A percentile compares a stretch with the other conserved stretches of the same genome.
Conservation (phyloP, 2,329 filamentous ascomycete genomes). For the Pestalotiopsis sp. region DNA sequence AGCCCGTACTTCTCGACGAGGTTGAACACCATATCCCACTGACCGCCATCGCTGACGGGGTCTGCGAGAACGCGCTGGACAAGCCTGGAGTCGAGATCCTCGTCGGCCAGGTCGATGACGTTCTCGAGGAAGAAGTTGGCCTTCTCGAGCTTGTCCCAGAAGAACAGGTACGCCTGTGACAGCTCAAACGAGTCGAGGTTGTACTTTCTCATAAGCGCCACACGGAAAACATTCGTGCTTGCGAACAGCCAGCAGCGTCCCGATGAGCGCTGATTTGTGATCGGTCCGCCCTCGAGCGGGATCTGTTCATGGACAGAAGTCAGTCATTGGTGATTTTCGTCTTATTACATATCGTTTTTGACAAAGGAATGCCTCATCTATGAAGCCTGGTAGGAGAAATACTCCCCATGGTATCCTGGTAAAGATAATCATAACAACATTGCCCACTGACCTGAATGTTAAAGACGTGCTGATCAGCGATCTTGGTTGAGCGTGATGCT, state of each 20-base stretch:
- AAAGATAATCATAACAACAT: not conserved
- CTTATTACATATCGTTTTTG: not conserved
- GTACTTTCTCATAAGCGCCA: slow-evolving; percentile 86
- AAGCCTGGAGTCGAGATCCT: slow-evolving; percentile 73
- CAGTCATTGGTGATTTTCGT: no score
- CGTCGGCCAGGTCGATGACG: slow-evolving; percentile 71
- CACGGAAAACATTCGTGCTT: slow-evolving; percentile 85
- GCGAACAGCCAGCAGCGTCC: slow-evolving; percentile 93
- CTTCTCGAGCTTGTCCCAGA: slow-evolving; percentile 94
- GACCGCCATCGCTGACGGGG: slow-evolving; percentile 79
- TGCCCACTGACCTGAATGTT: slow-evolving; percentile 59
- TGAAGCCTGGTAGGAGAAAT: not conserved
- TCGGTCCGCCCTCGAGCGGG: slow-evolving; percentile 77
- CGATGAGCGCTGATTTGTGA: slow-evolving; percentile 82
- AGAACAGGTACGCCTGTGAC: slow-evolving; percentile 87
- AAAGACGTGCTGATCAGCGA: slow-evolving; percentile 78
- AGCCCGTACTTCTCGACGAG: slow-evolving; percentile 85
- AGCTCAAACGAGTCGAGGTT: slow-evolving; percentile 79
- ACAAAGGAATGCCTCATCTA: not conserved
- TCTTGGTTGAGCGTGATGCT: slow-evolving; percentile 61
- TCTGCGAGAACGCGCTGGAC: slow-evolving; percentile 69
- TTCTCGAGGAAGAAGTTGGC: slow-evolving; percentile 88
- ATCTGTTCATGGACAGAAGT: slow-evolving; percentile 46
- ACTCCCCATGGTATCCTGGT: not conserved
- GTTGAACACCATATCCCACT: slow-evolving; percentile 90